Conservation (phyloP, 257 asterid species). For the Coffea eugenioides region DNA sequence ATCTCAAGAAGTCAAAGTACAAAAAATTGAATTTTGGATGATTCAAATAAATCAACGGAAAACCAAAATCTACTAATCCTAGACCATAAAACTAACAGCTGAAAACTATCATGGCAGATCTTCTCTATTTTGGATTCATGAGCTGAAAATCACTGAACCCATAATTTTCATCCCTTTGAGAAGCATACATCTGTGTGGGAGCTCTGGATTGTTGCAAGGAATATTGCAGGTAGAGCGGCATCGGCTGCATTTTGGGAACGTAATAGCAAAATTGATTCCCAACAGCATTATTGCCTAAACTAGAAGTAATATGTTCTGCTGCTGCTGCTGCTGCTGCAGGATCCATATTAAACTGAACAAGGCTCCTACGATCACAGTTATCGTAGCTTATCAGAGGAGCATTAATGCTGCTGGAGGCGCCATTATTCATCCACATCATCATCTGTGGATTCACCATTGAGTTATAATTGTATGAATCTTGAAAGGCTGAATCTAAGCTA, state of each 20-base stretch:
- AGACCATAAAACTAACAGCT: neutral
- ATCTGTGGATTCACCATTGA: neutral
- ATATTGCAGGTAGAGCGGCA: constrained; percentile 4
- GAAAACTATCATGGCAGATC: no score
- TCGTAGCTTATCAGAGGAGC: neutral
- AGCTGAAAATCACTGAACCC: neutral
- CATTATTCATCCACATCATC: neutral
- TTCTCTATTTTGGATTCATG: neutral
- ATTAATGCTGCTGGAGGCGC: neutral
- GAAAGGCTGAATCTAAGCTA: neutral
- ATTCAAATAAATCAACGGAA: neutral
- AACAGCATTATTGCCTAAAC: neutral
- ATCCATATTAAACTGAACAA: neutral
- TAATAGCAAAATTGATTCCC: neutral
- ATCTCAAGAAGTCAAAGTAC: neutral
- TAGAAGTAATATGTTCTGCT: neutral
- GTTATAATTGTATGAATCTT: neutral
- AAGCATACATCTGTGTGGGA: neutral
- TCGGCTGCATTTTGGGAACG: constrained; percentile 6
- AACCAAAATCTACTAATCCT: neutral
- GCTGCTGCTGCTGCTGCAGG: neutral
- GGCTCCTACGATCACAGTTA: neutral
- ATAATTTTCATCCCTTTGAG: constrained; percentile 5
- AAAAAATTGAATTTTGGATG: neutral
- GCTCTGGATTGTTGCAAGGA: neutral